Conservation (phyloP, 2,329 filamentous ascomycete genomes). For the Dactylella cylindrospora region DNA sequence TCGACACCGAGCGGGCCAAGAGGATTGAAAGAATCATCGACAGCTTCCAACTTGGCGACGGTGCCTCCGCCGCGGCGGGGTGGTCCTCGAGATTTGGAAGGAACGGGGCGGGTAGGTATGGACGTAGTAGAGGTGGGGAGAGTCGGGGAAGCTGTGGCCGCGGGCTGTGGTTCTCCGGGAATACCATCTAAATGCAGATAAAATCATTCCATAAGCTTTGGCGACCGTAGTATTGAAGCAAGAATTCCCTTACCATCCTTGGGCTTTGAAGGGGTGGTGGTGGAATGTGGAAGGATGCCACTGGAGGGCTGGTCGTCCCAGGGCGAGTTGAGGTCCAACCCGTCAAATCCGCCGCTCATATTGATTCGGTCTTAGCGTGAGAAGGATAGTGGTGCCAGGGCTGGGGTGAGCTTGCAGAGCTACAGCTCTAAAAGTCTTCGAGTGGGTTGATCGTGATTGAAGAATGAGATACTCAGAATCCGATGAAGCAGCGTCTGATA, state of each 20-base stretch:
- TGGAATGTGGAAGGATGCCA: slow-evolving; percentile 3
- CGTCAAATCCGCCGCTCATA: slow-evolving; percentile 44
- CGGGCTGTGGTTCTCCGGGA: slow-evolving; percentile 9
- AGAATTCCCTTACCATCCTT: slow-evolving; percentile 18
- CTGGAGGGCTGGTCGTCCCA: slow-evolving; percentile 44
- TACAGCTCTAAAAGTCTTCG: too few species aligned
- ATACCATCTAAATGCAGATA: slow-evolving; percentile 10
- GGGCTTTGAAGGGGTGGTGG: slow-evolving; percentile 5
- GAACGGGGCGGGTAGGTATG: slow-evolving; percentile 33
- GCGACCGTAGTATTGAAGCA: background rate
- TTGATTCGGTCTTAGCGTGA: slow-evolving; percentile 5
- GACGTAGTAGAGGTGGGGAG: slow-evolving; percentile 20
- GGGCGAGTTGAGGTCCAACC: slow-evolving; percentile 39
- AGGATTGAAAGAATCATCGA: slow-evolving; percentile 74
- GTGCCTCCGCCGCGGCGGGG: slow-evolving; percentile 68
- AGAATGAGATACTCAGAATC: too few species aligned
- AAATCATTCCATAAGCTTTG: slow-evolving; percentile 1
- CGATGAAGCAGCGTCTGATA: too few species aligned
- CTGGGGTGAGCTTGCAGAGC: too few species aligned
- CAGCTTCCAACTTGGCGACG: slow-evolving; percentile 74
- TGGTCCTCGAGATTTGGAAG: slow-evolving; percentile 49
- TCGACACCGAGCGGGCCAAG: slow-evolving; percentile 66
- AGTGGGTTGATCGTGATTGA: too few species aligned
- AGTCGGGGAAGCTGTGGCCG: background rate
- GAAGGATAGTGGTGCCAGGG: too few species aligned